These are phyloP conservation scores for Claviceps sp. DNA, from an alignment of 2,329 filamentous ascomycete genomes.

Conservation along the genomic window DNA sequence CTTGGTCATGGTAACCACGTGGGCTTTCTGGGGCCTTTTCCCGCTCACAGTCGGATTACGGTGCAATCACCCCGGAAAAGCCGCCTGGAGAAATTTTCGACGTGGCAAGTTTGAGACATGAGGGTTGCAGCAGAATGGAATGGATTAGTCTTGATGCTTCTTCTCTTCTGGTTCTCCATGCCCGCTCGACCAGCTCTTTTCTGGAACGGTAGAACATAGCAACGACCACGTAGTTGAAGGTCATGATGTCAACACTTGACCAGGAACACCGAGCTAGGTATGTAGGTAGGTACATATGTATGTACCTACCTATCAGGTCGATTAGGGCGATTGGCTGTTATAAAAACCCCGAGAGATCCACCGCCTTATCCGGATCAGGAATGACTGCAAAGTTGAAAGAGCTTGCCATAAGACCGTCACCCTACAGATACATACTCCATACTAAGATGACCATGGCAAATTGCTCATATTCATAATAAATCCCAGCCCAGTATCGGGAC, in stretches of 20 bases:
- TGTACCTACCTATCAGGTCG: not conserved
- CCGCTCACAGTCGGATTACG: not conserved
- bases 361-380: not conserved
- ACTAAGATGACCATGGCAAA: too few relatives aligned
- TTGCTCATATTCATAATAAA: too few relatives aligned
- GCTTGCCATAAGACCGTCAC: not conserved
- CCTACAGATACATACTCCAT: too few relatives aligned
- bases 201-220: not conserved
- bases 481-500: too few relatives aligned
- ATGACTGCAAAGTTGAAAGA: not conserved
- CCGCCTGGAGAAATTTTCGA: too few relatives aligned
- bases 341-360: slow-evolving; percentile 1
- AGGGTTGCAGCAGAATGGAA: not conserved
- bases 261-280: not conserved
- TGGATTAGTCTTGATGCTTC: not conserved
- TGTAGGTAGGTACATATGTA: too few relatives aligned
- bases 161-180: not conserved
- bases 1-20: slow-evolving; percentile 15
- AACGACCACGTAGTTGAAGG: not conserved
- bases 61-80: not conserved
- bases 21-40: not conserved
- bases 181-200: not conserved
- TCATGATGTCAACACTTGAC: slow-evolving; percentile 6
- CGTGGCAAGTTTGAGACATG: not conserved
- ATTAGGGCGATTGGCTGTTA: not conserved